These are phyloP conservation scores for Haberlea rhodopensis DNA, from an alignment of 257 asterid species.

Conservation along the genomic window DNA sequence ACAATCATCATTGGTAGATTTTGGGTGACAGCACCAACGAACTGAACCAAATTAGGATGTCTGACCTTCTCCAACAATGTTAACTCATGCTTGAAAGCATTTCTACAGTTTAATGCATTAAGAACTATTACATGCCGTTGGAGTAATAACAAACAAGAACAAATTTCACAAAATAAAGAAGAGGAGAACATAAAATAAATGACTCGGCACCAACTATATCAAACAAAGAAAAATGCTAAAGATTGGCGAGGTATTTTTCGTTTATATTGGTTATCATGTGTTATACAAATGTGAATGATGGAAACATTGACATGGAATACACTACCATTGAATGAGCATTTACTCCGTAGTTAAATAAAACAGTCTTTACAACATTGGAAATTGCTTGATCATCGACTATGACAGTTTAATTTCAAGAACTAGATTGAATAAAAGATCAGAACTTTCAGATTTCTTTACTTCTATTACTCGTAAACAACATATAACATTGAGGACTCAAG, in stretches of 20 bases:
- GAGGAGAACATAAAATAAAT: constrained; percentile 4
- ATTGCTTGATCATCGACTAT: constrained; percentile 1
- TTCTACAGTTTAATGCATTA: constrained; percentile 49
- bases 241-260: background rate
- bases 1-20: constrained; percentile 96
- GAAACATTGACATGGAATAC: constrained; percentile 6
- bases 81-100: constrained; percentile 76
- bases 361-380: background rate
- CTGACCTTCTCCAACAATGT: constrained; percentile 89
- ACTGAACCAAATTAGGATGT: constrained; percentile 95
- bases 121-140: background rate
- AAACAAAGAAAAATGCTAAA: constrained; percentile 14
- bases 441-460: background rate
- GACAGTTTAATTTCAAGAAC: background rate
- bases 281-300: constrained; percentile 10
- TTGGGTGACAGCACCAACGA: constrained; percentile 99
- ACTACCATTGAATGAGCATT: constrained; percentile 13
- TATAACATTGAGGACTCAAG: too few relatives aligned
- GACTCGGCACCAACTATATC: background rate
- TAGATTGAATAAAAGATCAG: background rate
- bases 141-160: background rate
- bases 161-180: constrained; percentile 17
- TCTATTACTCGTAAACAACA: too few relatives aligned
- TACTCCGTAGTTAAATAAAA: background rate
- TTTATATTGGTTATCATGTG: background rate